Evolutionary conservation across 1,284 basidiomycete species (phyloP).

Genomic region (Athelia psychrophila): DNA sequence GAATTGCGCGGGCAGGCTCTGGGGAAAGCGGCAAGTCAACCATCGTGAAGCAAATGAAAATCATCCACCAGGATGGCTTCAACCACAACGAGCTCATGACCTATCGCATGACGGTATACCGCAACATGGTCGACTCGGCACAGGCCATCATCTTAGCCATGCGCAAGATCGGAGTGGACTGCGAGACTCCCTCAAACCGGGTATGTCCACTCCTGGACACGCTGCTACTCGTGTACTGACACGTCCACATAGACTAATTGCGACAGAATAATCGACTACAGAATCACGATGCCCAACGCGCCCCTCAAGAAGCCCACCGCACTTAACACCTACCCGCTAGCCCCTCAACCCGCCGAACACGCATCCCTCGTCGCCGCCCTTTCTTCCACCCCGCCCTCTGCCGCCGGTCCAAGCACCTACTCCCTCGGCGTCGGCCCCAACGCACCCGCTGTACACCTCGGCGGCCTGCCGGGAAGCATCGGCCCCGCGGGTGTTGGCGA

Average conservation of each 20-base stretch:
- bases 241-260: background rate
- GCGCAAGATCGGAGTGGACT: slow-evolving; percentile 87
- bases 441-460: too few species aligned
- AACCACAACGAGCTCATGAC: slow-evolving; percentile 76
- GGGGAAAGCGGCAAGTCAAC: slow-evolving; percentile 90
- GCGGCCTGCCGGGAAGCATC: too few species aligned
- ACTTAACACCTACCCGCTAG: background rate
- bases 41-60: slow-evolving; percentile 99
- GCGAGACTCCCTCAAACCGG: slow-evolving; percentile 75
- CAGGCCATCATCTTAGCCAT: slow-evolving; percentile 90
- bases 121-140: slow-evolving; percentile 87
- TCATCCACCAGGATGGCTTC: slow-evolving; percentile 96
- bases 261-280: background rate
- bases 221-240: background rate
- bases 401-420: too few species aligned
- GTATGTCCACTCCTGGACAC: slow-evolving; percentile 36
- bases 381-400: too few species aligned
- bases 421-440: too few species aligned
- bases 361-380: slow-evolving; percentile 1
- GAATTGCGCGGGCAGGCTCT: too few species aligned
- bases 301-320: slow-evolving; percentile 27
- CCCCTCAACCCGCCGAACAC: background rate
- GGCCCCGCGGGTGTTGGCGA: slow-evolving; percentile 14
- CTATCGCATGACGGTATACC: slow-evolving; percentile 81
- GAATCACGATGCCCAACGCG: background rate